These are phyloP conservation scores for Paramecium pentaurelia DNA, from an alignment of 73 alveolate species.

Conservation along the genomic window DNA sequence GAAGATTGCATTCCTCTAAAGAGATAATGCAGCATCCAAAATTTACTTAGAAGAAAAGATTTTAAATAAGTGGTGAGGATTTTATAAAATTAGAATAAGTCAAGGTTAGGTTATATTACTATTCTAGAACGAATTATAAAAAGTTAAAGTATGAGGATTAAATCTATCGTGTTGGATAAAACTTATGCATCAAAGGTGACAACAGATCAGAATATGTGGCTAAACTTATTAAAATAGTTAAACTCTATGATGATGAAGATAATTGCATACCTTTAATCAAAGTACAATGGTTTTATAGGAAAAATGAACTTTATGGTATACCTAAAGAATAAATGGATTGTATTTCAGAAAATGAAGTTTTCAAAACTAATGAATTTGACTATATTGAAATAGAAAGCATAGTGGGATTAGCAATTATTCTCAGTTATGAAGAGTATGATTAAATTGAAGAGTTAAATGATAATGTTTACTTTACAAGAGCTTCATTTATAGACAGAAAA, in stretches of 20 bases:
- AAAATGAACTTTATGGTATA: neutral
- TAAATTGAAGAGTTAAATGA: conserved; percentile 19
- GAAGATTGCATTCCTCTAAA: neutral
- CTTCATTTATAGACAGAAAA: neutral
- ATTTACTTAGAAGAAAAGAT: conserved; percentile 17
- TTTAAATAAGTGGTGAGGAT: conserved; percentile 8
- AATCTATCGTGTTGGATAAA: conserved; percentile 29
- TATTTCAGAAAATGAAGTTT: conserved; percentile 41
- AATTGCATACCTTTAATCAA: conserved; percentile 34
- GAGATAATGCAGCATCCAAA: neutral
- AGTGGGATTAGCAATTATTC: conserved; percentile 14
- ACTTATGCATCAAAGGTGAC: neutral
- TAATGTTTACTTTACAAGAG: conserved; percentile 23
- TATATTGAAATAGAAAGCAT: conserved; percentile 33
- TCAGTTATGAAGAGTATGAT: conserved; percentile 40
- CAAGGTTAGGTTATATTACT: neutral
- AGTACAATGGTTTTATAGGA: conserved; percentile 14
- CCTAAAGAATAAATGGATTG: conserved; percentile 41
- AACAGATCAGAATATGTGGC: conserved; percentile 38
- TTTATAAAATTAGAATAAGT: neutral
- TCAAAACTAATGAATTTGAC: conserved; percentile 28
- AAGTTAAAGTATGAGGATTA: neutral
- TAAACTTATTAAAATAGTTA: conserved; percentile 17
- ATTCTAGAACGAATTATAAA: neutral
- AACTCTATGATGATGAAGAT: conserved; percentile 22